Evolutionary conservation across 805 yeast species (phyloP).

Genomic region (Yamadazyma endophytica): DNA sequence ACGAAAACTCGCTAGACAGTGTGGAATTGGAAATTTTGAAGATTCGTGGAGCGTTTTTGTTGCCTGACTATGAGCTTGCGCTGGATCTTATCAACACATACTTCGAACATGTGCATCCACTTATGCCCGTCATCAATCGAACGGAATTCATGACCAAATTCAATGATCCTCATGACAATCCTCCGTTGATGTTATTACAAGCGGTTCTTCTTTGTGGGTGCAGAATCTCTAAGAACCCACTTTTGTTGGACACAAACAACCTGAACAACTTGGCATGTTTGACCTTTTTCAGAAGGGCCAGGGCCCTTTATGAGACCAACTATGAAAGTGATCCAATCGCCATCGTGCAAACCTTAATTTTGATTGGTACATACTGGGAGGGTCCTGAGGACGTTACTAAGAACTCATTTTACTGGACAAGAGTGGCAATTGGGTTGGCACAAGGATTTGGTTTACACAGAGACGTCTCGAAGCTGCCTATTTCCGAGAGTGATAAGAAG

Average conservation of each 20-base stretch:
- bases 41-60: conserved; percentile 63
- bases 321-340: conserved; percentile 63
- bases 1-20: conserved; percentile 40
- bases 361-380: conserved; percentile 70
- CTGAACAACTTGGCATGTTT: conserved; percentile 48
- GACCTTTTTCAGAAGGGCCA: conserved; percentile 64
- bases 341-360: conserved; percentile 55
- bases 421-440: conserved; percentile 65
- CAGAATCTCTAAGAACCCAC: conserved; percentile 53
- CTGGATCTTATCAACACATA: conserved; percentile 58
- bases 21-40: conserved; percentile 64
- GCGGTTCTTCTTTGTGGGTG: conserved; percentile 68
- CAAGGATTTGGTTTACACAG: conserved; percentile 77
- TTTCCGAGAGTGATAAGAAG: conserved; percentile 38
- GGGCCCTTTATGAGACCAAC: conserved; percentile 67
- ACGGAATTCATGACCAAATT: conserved; percentile 55
- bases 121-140: conserved; percentile 64
- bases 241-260: conserved; percentile 46
- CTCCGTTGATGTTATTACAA: conserved; percentile 63
- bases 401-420: conserved; percentile 65
- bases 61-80: conserved; percentile 59
- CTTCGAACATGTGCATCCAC: conserved; percentile 63
- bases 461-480: conserved; percentile 39
- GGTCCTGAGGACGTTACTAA: conserved; percentile 67
- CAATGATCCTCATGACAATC: conserved; percentile 53